Conservation (phyloP, 2,329 filamentous ascomycete genomes). For the Cordyceps militaris region DNA sequence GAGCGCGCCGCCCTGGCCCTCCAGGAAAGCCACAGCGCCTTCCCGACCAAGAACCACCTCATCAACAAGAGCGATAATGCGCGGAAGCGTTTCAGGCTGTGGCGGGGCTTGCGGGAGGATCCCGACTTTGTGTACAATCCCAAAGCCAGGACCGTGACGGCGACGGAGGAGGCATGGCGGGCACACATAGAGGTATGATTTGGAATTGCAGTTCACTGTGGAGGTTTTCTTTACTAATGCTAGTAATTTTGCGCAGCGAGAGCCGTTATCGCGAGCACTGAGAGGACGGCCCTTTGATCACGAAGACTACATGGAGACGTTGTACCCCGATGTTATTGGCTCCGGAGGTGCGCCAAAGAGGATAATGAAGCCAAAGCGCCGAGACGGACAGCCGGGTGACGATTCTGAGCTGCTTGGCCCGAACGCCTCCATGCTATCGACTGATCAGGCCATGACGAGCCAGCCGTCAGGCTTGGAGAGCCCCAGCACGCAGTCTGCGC, state of each 20-base stretch:
- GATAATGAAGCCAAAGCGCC: conserved; percentile 48
- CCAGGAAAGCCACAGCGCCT: conserved; percentile 48
- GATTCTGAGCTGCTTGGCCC: conserved; percentile 43
- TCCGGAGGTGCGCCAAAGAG: conserved; percentile 54
- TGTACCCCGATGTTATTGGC: conserved; percentile 54
- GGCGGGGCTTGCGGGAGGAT: conserved; percentile 51
- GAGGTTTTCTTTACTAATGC: conserved; percentile 15
- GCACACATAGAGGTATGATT: conserved; percentile 48
- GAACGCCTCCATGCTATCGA: conserved; percentile 36
- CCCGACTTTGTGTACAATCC: conserved; percentile 50
- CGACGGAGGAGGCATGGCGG: conserved; percentile 50
- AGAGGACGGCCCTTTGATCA: conserved; percentile 53
- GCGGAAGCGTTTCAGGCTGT: conserved; percentile 55
- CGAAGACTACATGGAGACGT: conserved; percentile 53
- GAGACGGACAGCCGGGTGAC: conserved; percentile 39
- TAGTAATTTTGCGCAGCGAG: conserved; percentile 34
- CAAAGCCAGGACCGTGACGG: conserved; percentile 43
- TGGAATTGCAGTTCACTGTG: not conserved
- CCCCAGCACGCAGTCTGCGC: not conserved
- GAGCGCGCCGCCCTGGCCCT: conserved; percentile 49
- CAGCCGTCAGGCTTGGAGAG: conserved; percentile 2
- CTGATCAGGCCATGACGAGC: conserved; percentile 18
- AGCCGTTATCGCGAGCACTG: conserved; percentile 50
- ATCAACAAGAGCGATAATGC: conserved; percentile 60
- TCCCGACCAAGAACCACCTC: conserved; percentile 53